These are phyloP conservation scores for Diplodia intermedia DNA, from an alignment of 2,329 filamentous ascomycete species.

Conservation along the genomic window DNA sequence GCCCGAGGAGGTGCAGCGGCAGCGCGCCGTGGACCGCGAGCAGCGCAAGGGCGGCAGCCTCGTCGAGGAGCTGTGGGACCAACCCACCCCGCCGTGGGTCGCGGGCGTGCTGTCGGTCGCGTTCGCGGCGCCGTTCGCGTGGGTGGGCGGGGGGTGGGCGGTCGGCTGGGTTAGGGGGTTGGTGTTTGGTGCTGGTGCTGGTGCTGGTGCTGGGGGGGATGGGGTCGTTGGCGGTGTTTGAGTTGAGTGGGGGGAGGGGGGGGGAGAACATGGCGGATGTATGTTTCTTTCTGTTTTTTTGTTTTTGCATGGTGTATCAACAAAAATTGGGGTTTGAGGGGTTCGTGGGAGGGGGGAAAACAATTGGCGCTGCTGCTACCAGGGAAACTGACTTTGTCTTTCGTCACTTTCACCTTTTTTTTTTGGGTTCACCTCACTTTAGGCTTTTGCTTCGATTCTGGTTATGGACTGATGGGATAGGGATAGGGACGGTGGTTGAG, in stretches of 20 bases:
- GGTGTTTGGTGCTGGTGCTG: neutral
- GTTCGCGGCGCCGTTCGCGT: conserved; percentile 12
- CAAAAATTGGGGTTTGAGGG: neutral
- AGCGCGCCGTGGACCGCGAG: conserved; percentile 23
- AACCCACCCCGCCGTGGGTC: neutral
- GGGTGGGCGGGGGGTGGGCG: neutral
- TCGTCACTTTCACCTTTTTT: neutral
- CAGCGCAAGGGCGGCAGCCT: conserved; percentile 4
- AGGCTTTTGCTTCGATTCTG: neutral
- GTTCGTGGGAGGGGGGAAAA: neutral
- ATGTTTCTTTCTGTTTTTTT: too few species aligned
- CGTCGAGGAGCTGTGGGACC: conserved; percentile 5
- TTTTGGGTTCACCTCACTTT: neutral
- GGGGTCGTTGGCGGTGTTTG: neutral
- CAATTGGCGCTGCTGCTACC: neutral
- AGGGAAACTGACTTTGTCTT: too few species aligned
- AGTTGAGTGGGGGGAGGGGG: neutral
- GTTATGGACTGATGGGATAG: neutral
- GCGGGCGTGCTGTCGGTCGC: neutral
- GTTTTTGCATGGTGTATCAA: neutral
- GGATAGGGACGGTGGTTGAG: neutral
- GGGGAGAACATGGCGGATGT: too few species aligned
- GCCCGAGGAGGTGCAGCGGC: conserved; percentile 33
- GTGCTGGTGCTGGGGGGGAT: neutral
- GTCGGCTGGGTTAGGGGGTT: neutral